These are phyloP conservation scores for Jaapia argillacea DNA, from an alignment of 768 basidiomycete genomes.

Conservation along the genomic window DNA sequence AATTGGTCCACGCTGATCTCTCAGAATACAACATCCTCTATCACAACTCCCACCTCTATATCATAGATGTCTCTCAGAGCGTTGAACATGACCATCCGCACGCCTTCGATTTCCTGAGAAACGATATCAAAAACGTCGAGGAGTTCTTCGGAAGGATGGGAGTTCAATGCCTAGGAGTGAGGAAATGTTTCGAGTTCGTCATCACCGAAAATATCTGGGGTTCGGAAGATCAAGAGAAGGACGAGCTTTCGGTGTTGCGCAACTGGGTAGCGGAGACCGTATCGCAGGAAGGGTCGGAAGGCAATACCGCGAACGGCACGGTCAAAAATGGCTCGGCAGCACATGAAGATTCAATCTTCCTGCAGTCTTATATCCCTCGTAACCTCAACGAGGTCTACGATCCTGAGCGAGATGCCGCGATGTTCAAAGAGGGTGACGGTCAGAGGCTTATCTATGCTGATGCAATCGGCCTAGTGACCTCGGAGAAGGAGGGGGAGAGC, in stretches of 20 bases:
- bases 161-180: conserved; percentile 66
- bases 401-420: conserved; percentile 85
- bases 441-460: conserved; percentile 77
- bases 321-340: conserved; percentile 18
- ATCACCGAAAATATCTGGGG: conserved; percentile 41
- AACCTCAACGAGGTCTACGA: conserved; percentile 89
- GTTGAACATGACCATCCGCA: conserved; percentile 97
- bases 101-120: conserved; percentile 92
- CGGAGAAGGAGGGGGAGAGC: conserved; percentile 11
- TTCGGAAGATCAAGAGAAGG: neutral
- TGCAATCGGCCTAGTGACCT: conserved; percentile 68
- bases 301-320: conserved; percentile 7
- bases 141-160: conserved; percentile 82
- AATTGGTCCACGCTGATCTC: conserved; percentile 93
- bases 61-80: conserved; percentile 98
- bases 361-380: conserved; percentile 87
- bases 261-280: conserved; percentile 37
- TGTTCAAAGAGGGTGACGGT: conserved; percentile 60
- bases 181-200: conserved; percentile 84
- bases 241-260: conserved; percentile 21
- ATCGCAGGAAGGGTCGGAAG: conserved; percentile 12
- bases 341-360: conserved; percentile 85
- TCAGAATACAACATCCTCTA: conserved; percentile 98
- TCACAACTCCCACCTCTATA: conserved; percentile 70
- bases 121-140: conserved; percentile 86